A percentile compares a stretch with the other conserved stretches of the same genome.
Evolutionary conservation across 1,284 basidiomycete species (phyloP).

Genomic region (Kwoniella shivajii): DNA sequence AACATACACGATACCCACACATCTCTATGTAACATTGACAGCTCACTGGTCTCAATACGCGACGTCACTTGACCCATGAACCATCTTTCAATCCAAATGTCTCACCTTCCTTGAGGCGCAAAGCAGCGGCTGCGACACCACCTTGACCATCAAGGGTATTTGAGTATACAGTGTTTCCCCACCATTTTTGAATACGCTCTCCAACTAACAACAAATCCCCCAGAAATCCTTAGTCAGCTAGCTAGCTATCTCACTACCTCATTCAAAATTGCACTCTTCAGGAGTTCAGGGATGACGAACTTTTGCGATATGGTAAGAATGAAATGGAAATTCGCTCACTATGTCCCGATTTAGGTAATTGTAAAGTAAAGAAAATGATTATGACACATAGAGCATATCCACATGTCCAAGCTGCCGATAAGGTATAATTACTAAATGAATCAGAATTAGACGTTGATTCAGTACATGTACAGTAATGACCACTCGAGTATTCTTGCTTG

Average conservation of each 20-base stretch:
- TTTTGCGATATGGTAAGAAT: not conserved
- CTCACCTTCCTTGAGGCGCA: conserved; percentile 21
- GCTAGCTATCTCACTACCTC: not conserved
- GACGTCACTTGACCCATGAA: too few species aligned
- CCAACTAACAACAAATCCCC: conserved; percentile 26
- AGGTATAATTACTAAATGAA: conserved; percentile 35
- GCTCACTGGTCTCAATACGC: too few species aligned
- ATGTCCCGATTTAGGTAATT: conserved; percentile 25
- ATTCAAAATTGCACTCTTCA: conserved; percentile 17
- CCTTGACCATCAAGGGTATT: conserved; percentile 26
- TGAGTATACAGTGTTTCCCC: conserved; percentile 40
- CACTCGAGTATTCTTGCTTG: not conserved
- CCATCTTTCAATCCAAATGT: too few species aligned
- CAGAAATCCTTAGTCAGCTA: not conserved
- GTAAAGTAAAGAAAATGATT: conserved; percentile 39
- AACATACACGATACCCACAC: too few species aligned
- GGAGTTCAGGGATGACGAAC: too few species aligned
- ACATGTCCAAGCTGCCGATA: conserved; percentile 48
- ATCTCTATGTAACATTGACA: too few species aligned
- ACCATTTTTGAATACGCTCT: conserved; percentile 24
- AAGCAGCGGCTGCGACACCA: conserved; percentile 14
- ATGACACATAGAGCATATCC: conserved; percentile 45
- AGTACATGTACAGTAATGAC: not conserved
- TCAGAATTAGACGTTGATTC: too few species aligned
- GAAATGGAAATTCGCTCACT: conserved; percentile 5